Base-by-base conservation (phyloP, 148 eudicot species). In the Cornus suecica region DNA sequence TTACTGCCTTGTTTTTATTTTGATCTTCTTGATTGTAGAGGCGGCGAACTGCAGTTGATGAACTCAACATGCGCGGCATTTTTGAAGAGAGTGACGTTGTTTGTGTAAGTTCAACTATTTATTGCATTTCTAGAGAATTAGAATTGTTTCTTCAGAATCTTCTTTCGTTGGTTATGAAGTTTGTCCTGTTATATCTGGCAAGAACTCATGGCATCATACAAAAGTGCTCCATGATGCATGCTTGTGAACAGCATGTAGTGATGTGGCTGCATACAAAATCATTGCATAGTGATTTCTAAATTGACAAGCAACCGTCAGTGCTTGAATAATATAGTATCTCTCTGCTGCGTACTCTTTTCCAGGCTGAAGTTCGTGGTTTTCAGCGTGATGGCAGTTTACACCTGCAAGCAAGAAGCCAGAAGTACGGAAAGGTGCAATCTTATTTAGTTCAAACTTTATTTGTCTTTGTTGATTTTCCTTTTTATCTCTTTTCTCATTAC, bases 381-480 rank as follows among this genome's bases (percentile, higher is more conserved):
- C 97, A 92, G 86, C 92, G 88, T 70, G 93, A 92, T 80, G 97
- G 97, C 64, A 84, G 94, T 69, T 78, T 90, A 72, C 97, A 92
- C 82, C 86, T 94, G 42, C 99, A 95, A 81, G 97, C 97, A 66
- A 87, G 99, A 71, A 95, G 99, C 81, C 97, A 95, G 75, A 95
- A 92, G 81, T 95, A 95, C 82, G 99, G 97, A 5, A 95, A 95
- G 99, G 99, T 95, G 5, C 65, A 37, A 83, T 54, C 42, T 63
- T 70, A 75, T 58, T 48, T 32, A 42, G 48, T 26, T 29, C 0
- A 31, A 10, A 23, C 9, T 42, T 67, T 23, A 66, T 42, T 41
- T 66, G 23, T 15, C 14, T 11, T 48, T 22, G 45, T 63, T 11
- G 14, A 52, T 10, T 52, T 14, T 52, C 62, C 9, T 18, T 58